Evolutionary conservation across 2,329 filamentous ascomycete species (phyloP).

Genomic region (Purpureocillium takamizusanense): DNA sequence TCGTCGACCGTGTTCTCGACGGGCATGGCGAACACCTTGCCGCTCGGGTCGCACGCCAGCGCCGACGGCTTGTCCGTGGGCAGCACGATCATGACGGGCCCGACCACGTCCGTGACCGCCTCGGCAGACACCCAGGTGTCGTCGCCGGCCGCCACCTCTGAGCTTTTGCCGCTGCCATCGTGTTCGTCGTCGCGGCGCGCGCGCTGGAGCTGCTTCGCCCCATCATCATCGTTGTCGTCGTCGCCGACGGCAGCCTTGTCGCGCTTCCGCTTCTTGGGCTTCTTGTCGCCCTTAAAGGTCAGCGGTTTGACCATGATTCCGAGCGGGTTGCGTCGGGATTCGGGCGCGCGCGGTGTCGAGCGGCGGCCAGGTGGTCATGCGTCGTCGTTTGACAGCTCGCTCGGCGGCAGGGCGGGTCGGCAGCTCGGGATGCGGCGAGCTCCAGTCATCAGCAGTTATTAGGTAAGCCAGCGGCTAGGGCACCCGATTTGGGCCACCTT

Average conservation of each 20-base stretch:
- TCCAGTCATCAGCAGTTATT: conserved; percentile 19
- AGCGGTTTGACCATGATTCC: conserved; percentile 75
- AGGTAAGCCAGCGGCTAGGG: conserved; percentile 10
- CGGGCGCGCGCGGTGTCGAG: not conserved
- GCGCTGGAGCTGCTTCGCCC: conserved; percentile 11
- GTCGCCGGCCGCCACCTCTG: conserved; percentile 42
- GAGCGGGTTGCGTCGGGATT: conserved; percentile 4
- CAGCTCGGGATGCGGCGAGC: conserved; percentile 25
- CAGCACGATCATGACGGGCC: conserved; percentile 75
- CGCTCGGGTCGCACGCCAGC: conserved; percentile 76
- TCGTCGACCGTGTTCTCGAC: conserved; percentile 85
- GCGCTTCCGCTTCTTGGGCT: conserved; percentile 84
- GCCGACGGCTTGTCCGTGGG: conserved; percentile 65
- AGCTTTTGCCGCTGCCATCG: conserved; percentile 14
- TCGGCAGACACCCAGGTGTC: conserved; percentile 92
- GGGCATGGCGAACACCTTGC: conserved; percentile 72
- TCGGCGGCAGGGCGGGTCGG: no score
- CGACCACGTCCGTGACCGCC: conserved; percentile 60
- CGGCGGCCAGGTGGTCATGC: conserved; percentile 1
- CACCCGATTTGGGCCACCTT: not conserved
- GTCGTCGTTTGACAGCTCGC: no score
- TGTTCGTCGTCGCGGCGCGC: no score
- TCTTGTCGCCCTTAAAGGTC: conserved; percentile 95
- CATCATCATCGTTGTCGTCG: conserved; percentile 23
- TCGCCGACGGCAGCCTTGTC: conserved; percentile 31